phyloP scores from a whole-genome alignment of 164 flowering plant species.

The Magnolia changhungtana region DNA sequence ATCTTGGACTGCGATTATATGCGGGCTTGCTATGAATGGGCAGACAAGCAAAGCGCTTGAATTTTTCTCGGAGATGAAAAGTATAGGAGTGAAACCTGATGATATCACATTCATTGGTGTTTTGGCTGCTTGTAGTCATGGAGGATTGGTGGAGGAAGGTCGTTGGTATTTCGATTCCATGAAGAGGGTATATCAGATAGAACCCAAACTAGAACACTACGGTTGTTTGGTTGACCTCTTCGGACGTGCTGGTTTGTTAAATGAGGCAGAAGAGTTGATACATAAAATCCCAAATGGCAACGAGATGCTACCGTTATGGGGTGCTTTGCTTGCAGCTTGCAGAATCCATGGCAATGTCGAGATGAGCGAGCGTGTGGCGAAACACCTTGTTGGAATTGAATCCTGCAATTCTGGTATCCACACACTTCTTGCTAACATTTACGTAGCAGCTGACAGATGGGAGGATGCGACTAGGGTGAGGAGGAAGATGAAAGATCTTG shows the following conservation, averaged over 20 bases:
- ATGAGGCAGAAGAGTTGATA: constrained; percentile 58
- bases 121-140: constrained; percentile 80
- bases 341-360: constrained; percentile 61
- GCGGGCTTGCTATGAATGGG: constrained; percentile 79
- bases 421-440: constrained; percentile 65
- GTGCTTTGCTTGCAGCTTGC: constrained; percentile 79
- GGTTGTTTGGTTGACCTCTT: constrained; percentile 78
- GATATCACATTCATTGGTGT: constrained; percentile 73
- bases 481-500: constrained; percentile 54
- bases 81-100: constrained; percentile 51
- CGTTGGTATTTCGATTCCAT: constrained; percentile 49
- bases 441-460: constrained; percentile 76
- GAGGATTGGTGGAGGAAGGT: constrained; percentile 74
- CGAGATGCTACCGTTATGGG: constrained; percentile 53
- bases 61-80: constrained; percentile 53
- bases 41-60: constrained; percentile 49
- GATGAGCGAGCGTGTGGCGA: constrained; percentile 60
- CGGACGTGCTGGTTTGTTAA: constrained; percentile 63
- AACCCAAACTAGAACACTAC: constrained; percentile 76
- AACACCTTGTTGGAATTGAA: constrained; percentile 35
- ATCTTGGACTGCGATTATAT: constrained; percentile 70
- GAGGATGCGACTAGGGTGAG: constrained; percentile 63
- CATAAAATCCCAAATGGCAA: constrained; percentile 30
- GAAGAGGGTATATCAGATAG: constrained; percentile 39
- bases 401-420: constrained; percentile 50